Conservation (phyloP, 2,329 filamentous ascomycete species). For the Diaporthe sp. region DNA sequence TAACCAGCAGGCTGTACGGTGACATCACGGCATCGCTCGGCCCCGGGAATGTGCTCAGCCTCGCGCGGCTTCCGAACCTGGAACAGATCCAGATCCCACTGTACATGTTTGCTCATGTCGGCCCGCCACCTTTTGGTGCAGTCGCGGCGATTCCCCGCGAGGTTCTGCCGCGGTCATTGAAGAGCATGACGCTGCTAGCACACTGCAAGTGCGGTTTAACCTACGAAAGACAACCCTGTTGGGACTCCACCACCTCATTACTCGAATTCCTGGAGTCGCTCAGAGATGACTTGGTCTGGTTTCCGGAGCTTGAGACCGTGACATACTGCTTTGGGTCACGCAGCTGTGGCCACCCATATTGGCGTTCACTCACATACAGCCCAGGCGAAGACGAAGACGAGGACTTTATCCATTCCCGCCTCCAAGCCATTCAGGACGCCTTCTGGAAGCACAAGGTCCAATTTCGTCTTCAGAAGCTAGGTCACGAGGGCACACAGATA, state of each 20-base stretch:
- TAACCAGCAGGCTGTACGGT: neutral
- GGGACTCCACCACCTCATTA: neutral
- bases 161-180: neutral
- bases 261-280: neutral
- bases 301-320: neutral
- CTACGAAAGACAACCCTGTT: neutral
- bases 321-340: neutral
- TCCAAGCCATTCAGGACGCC: no score
- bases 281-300: neutral
- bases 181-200: neutral
- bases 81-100: neutral
- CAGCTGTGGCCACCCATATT: no score
- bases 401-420: no score
- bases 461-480: no score
- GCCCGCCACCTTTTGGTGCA: neutral
- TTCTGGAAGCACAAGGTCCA: no score
- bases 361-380: no score
- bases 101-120: neutral
- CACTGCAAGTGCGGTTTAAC: neutral
- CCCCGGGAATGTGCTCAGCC: neutral
- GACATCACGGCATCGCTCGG: neutral
- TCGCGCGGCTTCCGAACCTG: neutral
- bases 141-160: neutral
- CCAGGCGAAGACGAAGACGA: no score
- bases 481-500: no score